Base-by-base conservation (phyloP, 768 basidiomycete genomes). In the Megacollybia marginata region DNA sequence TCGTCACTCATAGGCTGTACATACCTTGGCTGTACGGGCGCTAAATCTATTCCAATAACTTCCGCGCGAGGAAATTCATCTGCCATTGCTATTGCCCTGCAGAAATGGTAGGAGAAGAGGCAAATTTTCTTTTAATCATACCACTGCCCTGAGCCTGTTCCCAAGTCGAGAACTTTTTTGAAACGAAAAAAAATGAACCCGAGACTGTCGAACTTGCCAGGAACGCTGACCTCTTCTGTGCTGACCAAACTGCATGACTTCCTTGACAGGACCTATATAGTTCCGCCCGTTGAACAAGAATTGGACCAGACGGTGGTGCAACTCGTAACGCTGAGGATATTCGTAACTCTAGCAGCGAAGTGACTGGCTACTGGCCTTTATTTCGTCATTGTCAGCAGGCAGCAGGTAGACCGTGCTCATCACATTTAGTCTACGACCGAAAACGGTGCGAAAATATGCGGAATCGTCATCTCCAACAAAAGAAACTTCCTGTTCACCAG, bases 61-160 rank as follows among this genome's bases (percentile, higher is more conserved):
- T 85, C 80, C 51, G 73, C 82, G 44, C 70, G 60, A 42, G 79
- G 80, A 62, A 87, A 86, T 63, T 83, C 82, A 56, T 85, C 82
- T 45, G 84, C 85, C 66, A 86, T 76, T 62, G 81, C 80, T 54
- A 85, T 78, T 20, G 85, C 81, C 84, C 83, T 85, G 33, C 33
- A 46, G 42, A 28, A 47, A 44, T 33, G 28, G 50, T 23, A 42
- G 45, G 42, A 35, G 46, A 36, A 51, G 23, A 33, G 36, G 43
- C 8, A 36, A 35, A 45, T 12, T 50, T 53, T 52, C 16, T 48
- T 48, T 19, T 45, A 50, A 23, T 52, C 69, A 52, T 51, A 83
- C 83, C 84, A 86, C 33, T 65, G 62, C 5, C 85, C 84, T 4
- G 73, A 74, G 19, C 84, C 84, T 1, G 84, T 86, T 15, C 84